Conservation (phyloP, 257 asterid species). For the Mentha longifolia region DNA sequence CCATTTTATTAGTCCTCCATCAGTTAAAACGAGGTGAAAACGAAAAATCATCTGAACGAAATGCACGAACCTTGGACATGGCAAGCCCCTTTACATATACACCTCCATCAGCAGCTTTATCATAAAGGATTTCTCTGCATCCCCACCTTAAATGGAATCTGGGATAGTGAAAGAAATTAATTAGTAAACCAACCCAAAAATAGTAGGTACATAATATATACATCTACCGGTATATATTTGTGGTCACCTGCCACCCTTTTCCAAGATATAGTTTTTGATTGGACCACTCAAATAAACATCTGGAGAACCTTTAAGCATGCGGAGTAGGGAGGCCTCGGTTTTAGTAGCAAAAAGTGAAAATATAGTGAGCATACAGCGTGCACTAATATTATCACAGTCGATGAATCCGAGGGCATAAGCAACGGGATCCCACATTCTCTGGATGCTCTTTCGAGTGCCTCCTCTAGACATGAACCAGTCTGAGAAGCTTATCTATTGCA, state of each 20-base stretch:
- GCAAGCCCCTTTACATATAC: constrained; percentile 82
- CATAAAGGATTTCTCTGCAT: constrained; percentile 89
- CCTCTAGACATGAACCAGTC: constrained; percentile 98
- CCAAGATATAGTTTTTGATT: constrained; percentile 74
- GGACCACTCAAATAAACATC: constrained; percentile 98
- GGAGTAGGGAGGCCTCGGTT: constrained; percentile 97
- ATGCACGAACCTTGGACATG: constrained; percentile 76
- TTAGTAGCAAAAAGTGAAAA: constrained; percentile 95
- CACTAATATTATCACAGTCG: constrained; percentile 96
- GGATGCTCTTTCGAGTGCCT: constrained; percentile 91
- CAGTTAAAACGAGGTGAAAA: constrained; percentile 9
- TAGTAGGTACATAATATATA: background rate
- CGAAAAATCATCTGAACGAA: constrained; percentile 18
- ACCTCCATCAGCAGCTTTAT: constrained; percentile 74
- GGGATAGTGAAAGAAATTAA: constrained; percentile 31
- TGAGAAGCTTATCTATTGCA: constrained; percentile 87
- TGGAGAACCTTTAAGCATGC: constrained; percentile 99
- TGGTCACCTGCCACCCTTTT: constrained; percentile 86
- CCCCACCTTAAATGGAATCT: constrained; percentile 99
- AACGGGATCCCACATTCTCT: constrained; percentile 99
- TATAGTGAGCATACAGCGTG: constrained; percentile 99
- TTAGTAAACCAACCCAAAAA: constrained; percentile 10
- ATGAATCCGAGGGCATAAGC: constrained; percentile 99
- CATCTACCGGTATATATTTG: constrained; percentile 29
- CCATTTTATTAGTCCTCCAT: constrained; percentile 28